Evolutionary conservation across 495 filamentous ascomycete genomes (phyloP), one percentile per base, ranked within the genome.

Genomic region (Bathelium albidoporum): DNA sequence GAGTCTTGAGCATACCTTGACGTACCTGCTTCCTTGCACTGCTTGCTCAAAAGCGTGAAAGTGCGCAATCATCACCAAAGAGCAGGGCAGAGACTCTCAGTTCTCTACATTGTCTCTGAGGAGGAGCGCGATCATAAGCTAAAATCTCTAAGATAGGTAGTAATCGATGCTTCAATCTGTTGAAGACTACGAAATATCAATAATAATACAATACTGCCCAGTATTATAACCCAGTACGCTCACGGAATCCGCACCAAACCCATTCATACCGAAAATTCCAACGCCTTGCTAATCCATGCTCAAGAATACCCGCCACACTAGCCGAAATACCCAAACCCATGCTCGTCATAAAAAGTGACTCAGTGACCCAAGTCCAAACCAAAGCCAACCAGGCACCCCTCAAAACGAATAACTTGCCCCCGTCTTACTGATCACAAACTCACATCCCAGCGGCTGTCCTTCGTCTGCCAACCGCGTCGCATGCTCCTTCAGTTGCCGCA

Each of bases 341-440:
- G 20, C 14, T 20, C 18, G 11, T n/a, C 18, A 12, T 20, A 12
- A 49, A 49, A 16, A n/a, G 11, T 49, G 18, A 49, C 14, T n/a
- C 44, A 49, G 20, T n/a, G 5, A n/a, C 44, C 0, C 5, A 20
- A 16, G 18, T 22, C 44, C 14, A 49, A 20, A 18, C 5, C 44
- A 22, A 20, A 49, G 44, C 14, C 14, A n/a, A 20, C 14, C 5
- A 41, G 12, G 20, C 64, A 5, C 5, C 14, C 14, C 18, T 73
- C 68, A 77, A 63, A 77, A 74, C 64, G 59, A 69, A 69, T 75
- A 76, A 59, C 65, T 66, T 69, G 78, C 74, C 26, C 88, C 87
- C 55, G 77, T 73, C 66, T 76, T 74, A 4, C 85, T 83, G 52
- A 96, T 78, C 9, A 85, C 75, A 76, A 95, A 96, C 62, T 86